Percentiles rank a stretch among this genome's conserved stretches.
phyloP scores from a whole-genome alignment of 805 yeast genomes.

The Kluyveromyces dobzhanskii region DNA sequence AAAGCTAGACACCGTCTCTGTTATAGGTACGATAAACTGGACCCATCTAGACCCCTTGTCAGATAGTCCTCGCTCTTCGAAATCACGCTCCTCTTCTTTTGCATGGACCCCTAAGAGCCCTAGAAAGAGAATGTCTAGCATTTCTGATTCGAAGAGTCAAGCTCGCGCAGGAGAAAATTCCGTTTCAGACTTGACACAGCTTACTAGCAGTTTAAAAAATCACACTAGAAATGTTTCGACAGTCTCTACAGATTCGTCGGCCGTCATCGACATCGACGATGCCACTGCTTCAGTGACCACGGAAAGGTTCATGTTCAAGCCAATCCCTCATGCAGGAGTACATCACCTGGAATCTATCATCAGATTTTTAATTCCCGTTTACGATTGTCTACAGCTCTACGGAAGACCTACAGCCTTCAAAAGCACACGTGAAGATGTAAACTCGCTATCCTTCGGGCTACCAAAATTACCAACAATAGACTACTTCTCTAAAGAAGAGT shows the following conservation, averaged over 20 bases:
- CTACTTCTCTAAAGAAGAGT: slow-evolving; percentile 32
- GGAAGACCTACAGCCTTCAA: slow-evolving; percentile 63
- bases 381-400: slow-evolving; percentile 57
- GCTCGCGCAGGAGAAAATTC: neutral
- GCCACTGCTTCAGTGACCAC: slow-evolving; percentile 4
- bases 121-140: slow-evolving; percentile 1
- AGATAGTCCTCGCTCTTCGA: slow-evolving; percentile 3
- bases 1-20: slow-evolving; percentile 5
- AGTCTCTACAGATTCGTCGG: slow-evolving; percentile 6
- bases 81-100: slow-evolving; percentile 7
- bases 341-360: slow-evolving; percentile 60
- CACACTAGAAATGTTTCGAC: slow-evolving; percentile 6
- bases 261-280: slow-evolving; percentile 2
- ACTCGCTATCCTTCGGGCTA: slow-evolving; percentile 58
- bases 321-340: slow-evolving; percentile 62
- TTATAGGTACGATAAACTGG: slow-evolving; percentile 7
- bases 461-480: slow-evolving; percentile 65
- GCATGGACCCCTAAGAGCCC: slow-evolving; percentile 5
- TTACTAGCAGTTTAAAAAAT: neutral
- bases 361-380: slow-evolving; percentile 53
- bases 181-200: neutral
- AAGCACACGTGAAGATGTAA: slow-evolving; percentile 41
- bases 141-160: neutral
- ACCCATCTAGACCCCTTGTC: neutral
- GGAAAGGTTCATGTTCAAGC: slow-evolving; percentile 42